Base-by-base conservation (phyloP, 2,329 filamentous ascomycete species). In the Metarhizium anisopliae region DNA sequence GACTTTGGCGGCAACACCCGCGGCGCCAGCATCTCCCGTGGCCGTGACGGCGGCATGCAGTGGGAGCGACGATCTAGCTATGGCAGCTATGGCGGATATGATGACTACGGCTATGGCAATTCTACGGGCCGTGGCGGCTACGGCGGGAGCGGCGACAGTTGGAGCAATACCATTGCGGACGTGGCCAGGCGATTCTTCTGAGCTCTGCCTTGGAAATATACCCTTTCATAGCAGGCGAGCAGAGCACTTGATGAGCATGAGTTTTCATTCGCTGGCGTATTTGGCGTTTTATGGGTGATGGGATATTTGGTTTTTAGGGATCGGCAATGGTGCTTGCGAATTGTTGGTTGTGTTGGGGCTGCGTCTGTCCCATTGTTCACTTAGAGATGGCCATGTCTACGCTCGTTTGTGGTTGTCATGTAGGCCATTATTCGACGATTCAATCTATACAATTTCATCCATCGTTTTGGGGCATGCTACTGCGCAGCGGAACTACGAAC, bases 101-200 rank as follows among this genome's bases (percentile, higher is more conserved):
- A 25, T 35, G 42, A 6, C 25, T 7, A 42, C 40, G 40, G 40
- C 18, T n/a, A n/a, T 32, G 13, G 36, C 30, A 18, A 29, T 18
- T 57, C 53, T 35, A 38, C 38, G 40, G 6, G 63, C 55, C 68
- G 72, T 40, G 62, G 63, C 18, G 58, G 60, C 52, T 60, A 65
- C 36, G 59, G 66, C 40, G 64, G 64, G 11, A 60, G 67, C 3
- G 60, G 62, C 25, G 66, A 67, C 43, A 64, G 68, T 29, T 70
- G 74, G 59, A 64, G 68, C 6, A 67, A 68, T 4, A 67, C 72
- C 4, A 65, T 77, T 54, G 65, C 64, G 47, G 66, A 66, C 38
- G 66, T 77, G 50, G 71, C 72, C 52, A 75, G 72, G 63, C 71
- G 74, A 61, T 77, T 76, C 60, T 72, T 73, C 52, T 75, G 64